phyloP scores from a whole-genome alignment of 768 basidiomycete species.

The Termitomyces sp. region DNA sequence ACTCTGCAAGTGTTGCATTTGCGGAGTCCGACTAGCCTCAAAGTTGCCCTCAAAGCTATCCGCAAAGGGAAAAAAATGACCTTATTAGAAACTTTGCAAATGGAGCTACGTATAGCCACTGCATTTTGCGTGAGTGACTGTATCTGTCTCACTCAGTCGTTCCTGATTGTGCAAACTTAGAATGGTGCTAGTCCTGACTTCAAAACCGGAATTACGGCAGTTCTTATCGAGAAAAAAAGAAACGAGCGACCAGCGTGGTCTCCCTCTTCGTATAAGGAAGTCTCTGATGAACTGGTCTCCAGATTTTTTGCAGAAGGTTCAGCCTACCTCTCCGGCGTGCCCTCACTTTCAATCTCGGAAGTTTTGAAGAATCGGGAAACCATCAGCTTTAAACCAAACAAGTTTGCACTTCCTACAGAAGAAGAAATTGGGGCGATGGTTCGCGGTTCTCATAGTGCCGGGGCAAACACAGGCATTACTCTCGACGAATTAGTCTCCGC shows the following conservation, averaged over 20 bases:
- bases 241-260: constrained; percentile 58
- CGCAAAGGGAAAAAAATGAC: constrained; percentile 60
- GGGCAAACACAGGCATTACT: constrained; percentile 57
- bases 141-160: constrained; percentile 6
- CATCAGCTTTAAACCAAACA: constrained; percentile 26
- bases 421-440: constrained; percentile 64
- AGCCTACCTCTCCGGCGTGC: constrained; percentile 37
- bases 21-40: constrained; percentile 89
- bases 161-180: constrained; percentile 32
- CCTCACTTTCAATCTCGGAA: constrained; percentile 38
- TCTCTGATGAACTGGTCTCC: constrained; percentile 50
- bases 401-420: constrained; percentile 73
- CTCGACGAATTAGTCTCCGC: constrained; percentile 58
- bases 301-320: constrained; percentile 67
- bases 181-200: constrained; percentile 82
- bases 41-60: constrained; percentile 80
- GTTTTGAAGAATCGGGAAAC: constrained; percentile 14
- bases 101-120: constrained; percentile 85
- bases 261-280: constrained; percentile 57
- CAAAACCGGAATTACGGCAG: constrained; percentile 68
- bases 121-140: constrained; percentile 76
- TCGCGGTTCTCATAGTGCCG: constrained; percentile 54
- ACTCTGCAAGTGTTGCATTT: constrained; percentile 58
- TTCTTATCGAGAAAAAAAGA: constrained; percentile 43
- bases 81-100: constrained; percentile 65